Base-by-base conservation (phyloP, 805 yeast species). In the Suhomyces tanzawaensis region DNA sequence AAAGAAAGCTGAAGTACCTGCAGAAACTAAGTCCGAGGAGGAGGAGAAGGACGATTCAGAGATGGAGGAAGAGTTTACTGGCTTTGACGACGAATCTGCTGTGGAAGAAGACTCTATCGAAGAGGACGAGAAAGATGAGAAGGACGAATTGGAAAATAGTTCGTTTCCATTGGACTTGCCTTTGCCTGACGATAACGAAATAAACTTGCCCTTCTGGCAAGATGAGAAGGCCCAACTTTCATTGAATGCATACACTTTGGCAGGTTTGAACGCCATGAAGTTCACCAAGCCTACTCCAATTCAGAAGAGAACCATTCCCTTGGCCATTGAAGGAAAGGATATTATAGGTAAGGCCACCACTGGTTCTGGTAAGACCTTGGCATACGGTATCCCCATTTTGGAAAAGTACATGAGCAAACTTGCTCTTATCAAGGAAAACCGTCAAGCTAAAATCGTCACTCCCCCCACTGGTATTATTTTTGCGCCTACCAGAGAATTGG, bases 281-380 rank as follows among this genome's bases (percentile, higher is more conserved):
- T 93, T 84, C 59, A 52, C 47, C 1, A 61, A 66, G 16, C 99
- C 99, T 7, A 90, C 98, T 0, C 85, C 82, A 23, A 89, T 93
- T 53, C 99, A 93, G 62, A 72, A 70, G 42, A 65, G 67, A 40
- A 71, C 91, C 7, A 81, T 93, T 38, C 96, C 98, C 2, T 52
- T 71, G 19, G 87, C 91, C 2, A 41, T 87, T 11, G 68, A 71
- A 19, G 95, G 90, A 4, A 72, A 71, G 24, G 98, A 93, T 62
- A 77, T 93, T 3, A 81, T 93, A 47, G 99, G 99, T 39, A 93
- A 91, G 56, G 99, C 99, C 12, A 83, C 93, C 8, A 93, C 99
- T 1, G 99, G 99, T 58, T 86, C 96, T 1, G 99, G 99, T 72
- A 93, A 93, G 58, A 93, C 99, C 0, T 68, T 90, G 41, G 99